These are phyloP conservation scores for Lactarius indigo DNA, from an alignment of 768 basidiomycete genomes.

Conservation along the genomic window DNA sequence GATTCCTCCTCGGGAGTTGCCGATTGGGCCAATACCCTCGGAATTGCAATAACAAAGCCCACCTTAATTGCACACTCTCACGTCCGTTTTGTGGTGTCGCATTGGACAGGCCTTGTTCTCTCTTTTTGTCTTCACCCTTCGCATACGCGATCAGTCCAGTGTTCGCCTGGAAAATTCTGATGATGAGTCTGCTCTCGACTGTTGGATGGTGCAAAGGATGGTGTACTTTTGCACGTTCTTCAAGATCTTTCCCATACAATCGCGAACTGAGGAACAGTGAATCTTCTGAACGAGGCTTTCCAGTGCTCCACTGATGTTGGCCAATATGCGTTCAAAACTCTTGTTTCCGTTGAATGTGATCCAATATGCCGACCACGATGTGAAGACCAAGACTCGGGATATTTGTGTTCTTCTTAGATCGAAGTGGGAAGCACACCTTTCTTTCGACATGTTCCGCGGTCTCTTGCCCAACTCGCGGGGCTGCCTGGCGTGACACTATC, in stretches of 20 bases:
- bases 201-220: too few species aligned
- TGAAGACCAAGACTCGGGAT: background rate
- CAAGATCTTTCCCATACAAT: background rate
- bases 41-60: too few species aligned
- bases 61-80: too few species aligned
- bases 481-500: background rate
- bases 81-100: background rate
- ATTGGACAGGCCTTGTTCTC: background rate
- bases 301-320: background rate
- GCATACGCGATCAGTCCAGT: background rate
- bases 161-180: background rate
- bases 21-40: too few species aligned
- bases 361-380: background rate
- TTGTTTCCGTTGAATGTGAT: background rate
- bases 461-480: background rate
- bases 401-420: background rate
- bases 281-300: background rate
- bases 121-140: background rate
- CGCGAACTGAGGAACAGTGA: background rate
- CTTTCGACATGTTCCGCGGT: background rate
- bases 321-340: background rate
- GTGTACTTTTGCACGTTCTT: background rate
- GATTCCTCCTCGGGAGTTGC: too few species aligned
- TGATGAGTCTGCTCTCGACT: background rate
- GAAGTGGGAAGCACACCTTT: background rate